Evolutionary conservation across 1,284 basidiomycete genomes (phyloP), one percentile per base, ranked within the genome.

Genomic region (Entoloma clypeatum): DNA sequence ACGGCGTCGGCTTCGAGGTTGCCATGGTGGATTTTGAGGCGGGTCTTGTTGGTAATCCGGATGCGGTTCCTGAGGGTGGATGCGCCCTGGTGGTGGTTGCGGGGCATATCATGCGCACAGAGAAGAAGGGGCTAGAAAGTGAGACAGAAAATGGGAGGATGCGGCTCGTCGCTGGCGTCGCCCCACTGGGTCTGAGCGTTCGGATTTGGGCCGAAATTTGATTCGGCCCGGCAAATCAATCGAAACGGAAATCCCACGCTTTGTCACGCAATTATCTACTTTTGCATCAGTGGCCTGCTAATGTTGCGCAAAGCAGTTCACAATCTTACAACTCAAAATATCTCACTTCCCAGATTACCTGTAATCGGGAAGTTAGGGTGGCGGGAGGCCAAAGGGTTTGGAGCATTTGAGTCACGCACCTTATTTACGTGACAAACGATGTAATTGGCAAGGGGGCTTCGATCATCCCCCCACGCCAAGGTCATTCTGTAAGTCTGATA

Each of bases 41-140:
- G 82, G 56, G 86, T 89, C 74, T 92, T 92, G 73, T 91, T 90
- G 65, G 86, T 92, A 68, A 92, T 84, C 62, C 89, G 79, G 67
- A 86, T 86, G 64, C 86, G 81, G 60, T 86, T 86, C 63, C 86
- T 75, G 66, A 86, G 82, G 52, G 81, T 78, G 45, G 81, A 81
- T 57, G 81, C 75, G 63, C 77, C 79, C 67, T 79, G 64, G 64
- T 76, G 78, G 56, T 79, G 79, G 65, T 78, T 79, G 61, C 83
- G 82, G 72, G 83, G 83, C 83, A 86, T 86, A 64, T 79, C 80
- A 86, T 84, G 77, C 36, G 61, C 53, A 46, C 44, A 50, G 44
- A 48, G 49, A 44, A 39, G 48, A 41, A 47, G 47, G 50, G 43
- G 50, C 39, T 49, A 46, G 48, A 48, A 49, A 52, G 44, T 57